Base-by-base conservation (phyloP, 352 stramenopile genomes). In the Pseudoperonospora humuli region DNA sequence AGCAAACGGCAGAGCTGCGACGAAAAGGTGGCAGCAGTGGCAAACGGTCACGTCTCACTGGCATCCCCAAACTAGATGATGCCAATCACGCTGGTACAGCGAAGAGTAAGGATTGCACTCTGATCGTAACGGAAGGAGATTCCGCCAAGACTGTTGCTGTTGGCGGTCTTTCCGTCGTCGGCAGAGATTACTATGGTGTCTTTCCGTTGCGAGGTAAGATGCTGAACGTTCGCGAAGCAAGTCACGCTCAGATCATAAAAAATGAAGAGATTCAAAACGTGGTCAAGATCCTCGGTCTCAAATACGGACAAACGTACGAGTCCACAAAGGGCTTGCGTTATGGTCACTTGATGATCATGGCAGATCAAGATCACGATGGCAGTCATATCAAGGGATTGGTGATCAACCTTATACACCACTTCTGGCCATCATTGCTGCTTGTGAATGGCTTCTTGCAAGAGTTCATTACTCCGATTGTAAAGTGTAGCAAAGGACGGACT, bases 91-190 rank as follows among this genome's bases (percentile, higher is more conserved):
- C 96, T 21, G 96, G 96, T 24, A 92, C 72, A 10, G 77, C 90
- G 14, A 86, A 93, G 37, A 75, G 71, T 19, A 69, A 85, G 39
- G 54, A 97, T 20, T 99, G 96, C 57, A 98, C 96, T 3, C 59
- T 99, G n/a, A 99, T 99, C 51, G 62, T 99, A 13, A 99, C 96
- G 2, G 96, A 99, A 79, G 96, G 96, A 62, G 96, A 99, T 67
- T 98, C 95, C 13, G 96, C 96, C 41, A 99, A 98, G 64, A 96
- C 94, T 7, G 68, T 98, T 14, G 95, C 96, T 14, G 92, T 99
- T n/a, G 92, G 90, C 32, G 96, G 96, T 21, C 67, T 99, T 3
- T 78, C 93, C 19, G 87, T 98, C 8, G 89, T 99, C 34, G 95
- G 96, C 4, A 70, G 96, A 45, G 91, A 98, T 47, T 81, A 95